These are phyloP conservation scores for Exutisphaerella laricina DNA, from an alignment of 2,329 filamentous ascomycete genomes.

Conservation along the genomic window DNA sequence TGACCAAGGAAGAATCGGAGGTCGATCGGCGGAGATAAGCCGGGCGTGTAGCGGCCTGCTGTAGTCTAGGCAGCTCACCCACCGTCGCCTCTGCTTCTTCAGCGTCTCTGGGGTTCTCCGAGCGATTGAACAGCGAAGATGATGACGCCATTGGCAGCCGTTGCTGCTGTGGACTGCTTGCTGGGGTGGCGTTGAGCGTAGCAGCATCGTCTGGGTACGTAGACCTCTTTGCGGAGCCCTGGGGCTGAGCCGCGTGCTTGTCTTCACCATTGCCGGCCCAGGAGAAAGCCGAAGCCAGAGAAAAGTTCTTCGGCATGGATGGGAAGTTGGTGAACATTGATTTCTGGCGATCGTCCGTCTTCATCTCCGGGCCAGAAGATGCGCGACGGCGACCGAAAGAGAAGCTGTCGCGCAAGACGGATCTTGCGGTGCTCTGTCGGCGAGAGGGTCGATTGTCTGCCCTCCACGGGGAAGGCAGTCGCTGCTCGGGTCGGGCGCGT, in stretches of 20 bases:
- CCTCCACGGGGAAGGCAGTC: constrained; percentile 44
- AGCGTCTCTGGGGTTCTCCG: constrained; percentile 7
- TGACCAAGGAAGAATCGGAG: constrained; percentile 69
- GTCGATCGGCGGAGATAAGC: constrained; percentile 53
- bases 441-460: constrained; percentile 35
- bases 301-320: constrained; percentile 29
- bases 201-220: not conserved
- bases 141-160: constrained; percentile 1
- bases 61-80: constrained; percentile 18
- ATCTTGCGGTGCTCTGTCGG: constrained; percentile 33
- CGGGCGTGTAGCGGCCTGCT: constrained; percentile 18
- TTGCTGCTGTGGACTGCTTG: not conserved
- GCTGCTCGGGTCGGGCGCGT: not conserved
- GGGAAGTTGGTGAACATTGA: constrained; percentile 28
- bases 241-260: not conserved
- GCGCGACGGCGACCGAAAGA: constrained; percentile 35
- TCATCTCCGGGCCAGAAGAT: constrained; percentile 35
- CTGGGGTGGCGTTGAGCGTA: not conserved
- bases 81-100: constrained; percentile 20
- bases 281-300: constrained; percentile 26
- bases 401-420: constrained; percentile 37
- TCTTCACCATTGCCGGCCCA: constrained; percentile 7
- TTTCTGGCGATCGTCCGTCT: constrained; percentile 22
- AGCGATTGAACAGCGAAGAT: not conserved
- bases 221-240: not conserved